Evolutionary conservation across 192 early-diverging fungal genomes (phyloP).

Genomic region (Allomyces macrogynus): DNA sequence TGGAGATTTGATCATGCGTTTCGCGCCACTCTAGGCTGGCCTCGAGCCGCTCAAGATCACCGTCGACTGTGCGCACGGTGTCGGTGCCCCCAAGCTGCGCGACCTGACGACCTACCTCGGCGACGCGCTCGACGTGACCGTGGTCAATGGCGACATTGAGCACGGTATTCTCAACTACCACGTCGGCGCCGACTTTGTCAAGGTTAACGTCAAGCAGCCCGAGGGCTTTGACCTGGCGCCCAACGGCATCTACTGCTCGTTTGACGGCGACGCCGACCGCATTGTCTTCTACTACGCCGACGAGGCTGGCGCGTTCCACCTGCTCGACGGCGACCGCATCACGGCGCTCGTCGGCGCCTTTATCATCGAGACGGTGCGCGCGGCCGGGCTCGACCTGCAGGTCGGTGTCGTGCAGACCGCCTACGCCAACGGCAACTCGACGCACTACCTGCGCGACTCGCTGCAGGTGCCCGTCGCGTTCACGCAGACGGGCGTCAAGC

Average conservation of each 20-base stretch:
- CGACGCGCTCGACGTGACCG: constrained; percentile 37
- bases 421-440: constrained; percentile 96
- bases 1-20: not conserved
- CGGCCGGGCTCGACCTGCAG: constrained; percentile 58
- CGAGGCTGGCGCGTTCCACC: constrained; percentile 52
- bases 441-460: constrained; percentile 68
- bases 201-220: constrained; percentile 66
- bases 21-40: constrained; percentile 14
- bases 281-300: constrained; percentile 88
- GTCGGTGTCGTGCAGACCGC: constrained; percentile 98
- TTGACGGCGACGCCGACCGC: constrained; percentile 97
- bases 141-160: constrained; percentile 56
- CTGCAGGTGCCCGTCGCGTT: constrained; percentile 88
- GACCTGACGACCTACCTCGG: constrained; percentile 48
- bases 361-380: constrained; percentile 70
- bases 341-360: constrained; percentile 81
- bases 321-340: constrained; percentile 99
- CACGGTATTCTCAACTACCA: constrained; percentile 67
- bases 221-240: constrained; percentile 36
- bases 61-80: constrained; percentile 90
- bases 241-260: constrained; percentile 62
- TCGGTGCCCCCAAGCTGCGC: constrained; percentile 76
- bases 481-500: constrained; percentile 94
- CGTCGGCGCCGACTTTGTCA: constrained; percentile 95
- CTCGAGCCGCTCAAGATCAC: constrained; percentile 36